Conservation (phyloP, 2,329 filamentous ascomycete genomes). For the Alternaria triticina region DNA sequence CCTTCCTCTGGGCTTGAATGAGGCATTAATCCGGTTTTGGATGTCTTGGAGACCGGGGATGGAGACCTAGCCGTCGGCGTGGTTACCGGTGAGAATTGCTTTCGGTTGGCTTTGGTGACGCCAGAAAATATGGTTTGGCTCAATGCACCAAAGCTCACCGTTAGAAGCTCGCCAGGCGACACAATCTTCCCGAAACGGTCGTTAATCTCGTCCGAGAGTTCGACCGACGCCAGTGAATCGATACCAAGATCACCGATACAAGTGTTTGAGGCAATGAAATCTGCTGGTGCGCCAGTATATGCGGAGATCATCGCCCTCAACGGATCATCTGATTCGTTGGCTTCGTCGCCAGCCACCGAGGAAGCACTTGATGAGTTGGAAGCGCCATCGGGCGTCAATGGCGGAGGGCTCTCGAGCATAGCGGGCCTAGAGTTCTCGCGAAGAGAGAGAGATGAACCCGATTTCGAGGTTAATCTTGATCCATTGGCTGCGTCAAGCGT, state of each 20-base stretch:
- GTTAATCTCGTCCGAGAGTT: slow-evolving; percentile 15
- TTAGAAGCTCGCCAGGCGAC: slow-evolving; percentile 3
- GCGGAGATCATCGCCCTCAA: slow-evolving; percentile 13
- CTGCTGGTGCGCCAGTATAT: slow-evolving; percentile 15
- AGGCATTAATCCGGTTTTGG: neutral
- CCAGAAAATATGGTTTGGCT: slow-evolving; percentile 1
- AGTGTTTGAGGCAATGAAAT: slow-evolving; percentile 4
- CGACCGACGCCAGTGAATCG: slow-evolving; percentile 21
- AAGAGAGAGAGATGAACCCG: neutral
- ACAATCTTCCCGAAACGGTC: neutral
- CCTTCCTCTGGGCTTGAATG: neutral
- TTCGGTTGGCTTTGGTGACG: neutral
- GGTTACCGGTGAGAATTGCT: neutral
- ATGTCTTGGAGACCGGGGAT: neutral
- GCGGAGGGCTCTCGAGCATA: neutral
- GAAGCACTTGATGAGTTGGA: slow-evolving; percentile 3
- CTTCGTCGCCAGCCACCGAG: neutral
- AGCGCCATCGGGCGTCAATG: neutral
- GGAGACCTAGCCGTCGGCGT: neutral
- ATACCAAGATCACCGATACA: slow-evolving; percentile 22
- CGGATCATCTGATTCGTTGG: slow-evolving; percentile 8
- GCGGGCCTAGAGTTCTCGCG: neutral
- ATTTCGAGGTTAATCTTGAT: neutral
- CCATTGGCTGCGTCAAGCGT: slow-evolving; percentile 8
- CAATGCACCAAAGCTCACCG: slow-evolving; percentile 4